Evolutionary conservation across 352 stramenopile genomes (phyloP).

Genomic region (Phytopythium delawarense): DNA sequence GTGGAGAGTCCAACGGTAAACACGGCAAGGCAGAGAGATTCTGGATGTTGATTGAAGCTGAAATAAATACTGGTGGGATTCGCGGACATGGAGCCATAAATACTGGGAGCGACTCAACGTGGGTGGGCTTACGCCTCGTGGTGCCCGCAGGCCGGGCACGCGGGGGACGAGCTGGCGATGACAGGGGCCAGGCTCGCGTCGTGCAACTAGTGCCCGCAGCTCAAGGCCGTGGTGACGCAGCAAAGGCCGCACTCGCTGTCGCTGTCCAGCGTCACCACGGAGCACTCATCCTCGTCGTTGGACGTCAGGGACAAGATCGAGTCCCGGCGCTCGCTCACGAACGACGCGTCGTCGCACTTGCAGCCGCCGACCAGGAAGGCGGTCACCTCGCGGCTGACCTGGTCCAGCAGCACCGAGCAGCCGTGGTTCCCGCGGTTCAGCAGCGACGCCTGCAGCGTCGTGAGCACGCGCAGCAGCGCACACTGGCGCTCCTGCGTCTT

Average conservation of each 20-base stretch:
- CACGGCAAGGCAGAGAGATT: background rate
- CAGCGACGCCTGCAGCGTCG: constrained; percentile 32
- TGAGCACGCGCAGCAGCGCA: constrained; percentile 23
- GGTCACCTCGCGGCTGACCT: constrained; percentile 25
- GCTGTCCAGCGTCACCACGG: background rate
- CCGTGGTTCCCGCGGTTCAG: constrained; percentile 29
- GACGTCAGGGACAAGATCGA: constrained; percentile 5
- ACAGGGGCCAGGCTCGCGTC: background rate
- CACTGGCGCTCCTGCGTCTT: constrained; percentile 18
- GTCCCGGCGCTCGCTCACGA: background rate
- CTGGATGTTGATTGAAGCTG: background rate
- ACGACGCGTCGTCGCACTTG: constrained; percentile 5
- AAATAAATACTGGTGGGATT: background rate
- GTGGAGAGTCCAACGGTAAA: background rate
- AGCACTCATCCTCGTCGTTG: constrained; percentile 3
- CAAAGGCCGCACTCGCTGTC: background rate
- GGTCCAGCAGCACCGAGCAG: constrained; percentile 31
- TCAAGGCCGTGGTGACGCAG: constrained; percentile 2
- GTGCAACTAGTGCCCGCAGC: background rate
- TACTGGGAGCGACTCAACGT: background rate
- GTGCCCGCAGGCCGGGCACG: background rate
- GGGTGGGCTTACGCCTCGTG: background rate
- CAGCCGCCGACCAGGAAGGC: constrained; percentile 17
- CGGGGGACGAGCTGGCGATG: background rate
- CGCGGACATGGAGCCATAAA: background rate